Evolutionary conservation across 1,139 yeast genomes (phyloP), one percentile per base, ranked within the genome.

Genomic region (Barnettozyma hawaiiensis): DNA sequence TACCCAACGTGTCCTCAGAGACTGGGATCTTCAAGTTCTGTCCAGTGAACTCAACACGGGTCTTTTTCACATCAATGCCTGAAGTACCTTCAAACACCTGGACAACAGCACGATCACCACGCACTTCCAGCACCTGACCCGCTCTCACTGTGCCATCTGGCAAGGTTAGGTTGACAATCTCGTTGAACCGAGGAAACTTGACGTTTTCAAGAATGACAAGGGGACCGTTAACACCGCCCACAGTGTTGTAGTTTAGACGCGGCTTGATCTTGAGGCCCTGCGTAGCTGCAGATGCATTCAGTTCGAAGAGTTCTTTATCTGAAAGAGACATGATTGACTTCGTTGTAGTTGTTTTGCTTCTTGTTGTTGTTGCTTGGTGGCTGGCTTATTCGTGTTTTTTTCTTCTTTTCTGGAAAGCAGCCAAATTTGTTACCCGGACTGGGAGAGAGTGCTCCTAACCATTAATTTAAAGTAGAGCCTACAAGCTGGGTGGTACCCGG

Each of bases 41-140:
- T 47, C 99, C 98, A 31, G 98, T 90, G 69, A 92, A 92, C 67
- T 94, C 97, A 47, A 94, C 96, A 48, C 89, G 76, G 42, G 99
- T 92, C 71, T 90, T 92, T 70, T 92, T 89, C 50, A 94, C 97
- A 71, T 94, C 98, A 58, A 90, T 85, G 59, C 97, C 97, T 7
- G 96, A 81, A 39, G 98, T 90, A 62, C 98, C 98, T 71, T 92
- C 97, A 62, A 92, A 92, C 44, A 92, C 98, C 75, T 92, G 99
- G 42, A 92, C 99, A 67, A 92, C 81, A 41, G 99, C 99, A 62
- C 94, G 84, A 60, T 85, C 80, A 47, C 98, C 98, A 69, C 95
- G 83, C 47, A 94, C 97, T 71, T 92, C 99, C 61, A 92, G 78
- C 34, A 92, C 98, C 70, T 92, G 98, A 59, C 99, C 99, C 48